Conservation (phyloP, 768 basidiomycete genomes). For the Amanita phalloides region DNA sequence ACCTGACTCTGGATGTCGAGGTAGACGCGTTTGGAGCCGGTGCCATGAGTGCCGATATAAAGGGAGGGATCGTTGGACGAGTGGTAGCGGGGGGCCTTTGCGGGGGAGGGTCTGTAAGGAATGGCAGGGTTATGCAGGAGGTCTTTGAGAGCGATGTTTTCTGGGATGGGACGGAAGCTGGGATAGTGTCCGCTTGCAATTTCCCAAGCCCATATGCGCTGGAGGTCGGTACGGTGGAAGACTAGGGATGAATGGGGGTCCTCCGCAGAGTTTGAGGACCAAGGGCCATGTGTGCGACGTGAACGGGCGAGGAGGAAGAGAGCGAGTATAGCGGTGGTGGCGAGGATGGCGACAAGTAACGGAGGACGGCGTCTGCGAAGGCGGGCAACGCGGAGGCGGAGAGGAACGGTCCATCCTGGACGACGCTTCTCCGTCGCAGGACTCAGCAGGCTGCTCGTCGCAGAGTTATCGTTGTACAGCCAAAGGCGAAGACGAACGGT, state of each 20-base stretch:
- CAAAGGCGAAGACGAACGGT: conserved; percentile 29
- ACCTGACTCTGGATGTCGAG: conserved; percentile 51
- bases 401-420: conserved; percentile 38
- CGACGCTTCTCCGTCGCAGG: conserved; percentile 22
- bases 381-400: conserved; percentile 35
- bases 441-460: conserved; percentile 26
- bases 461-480: not conserved
- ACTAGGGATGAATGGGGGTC: conserved; percentile 49
- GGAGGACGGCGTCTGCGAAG: conserved; percentile 3
- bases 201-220: conserved; percentile 91
- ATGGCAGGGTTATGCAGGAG: conserved; percentile 59
- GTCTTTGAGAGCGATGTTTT: conserved; percentile 43
- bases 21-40: conserved; percentile 69
- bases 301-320: conserved; percentile 33
- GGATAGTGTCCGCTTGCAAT: conserved; percentile 86
- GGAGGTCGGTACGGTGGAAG: conserved; percentile 59
- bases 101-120: conserved; percentile 34
- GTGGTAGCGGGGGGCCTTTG: conserved; percentile 40
- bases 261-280: conserved; percentile 22
- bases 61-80: conserved; percentile 30
- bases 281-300: conserved; percentile 16
- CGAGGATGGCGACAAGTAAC: conserved; percentile 34
- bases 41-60: conserved; percentile 45
- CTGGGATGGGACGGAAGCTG: conserved; percentile 56
- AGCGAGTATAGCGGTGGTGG: conserved; percentile 39